A percentile compares a stretch with the other conserved stretches of the same genome.
These are phyloP conservation scores for Alternaria sp. DNA, from an alignment of 2,329 filamentous ascomycete species.

Conservation along the genomic window DNA sequence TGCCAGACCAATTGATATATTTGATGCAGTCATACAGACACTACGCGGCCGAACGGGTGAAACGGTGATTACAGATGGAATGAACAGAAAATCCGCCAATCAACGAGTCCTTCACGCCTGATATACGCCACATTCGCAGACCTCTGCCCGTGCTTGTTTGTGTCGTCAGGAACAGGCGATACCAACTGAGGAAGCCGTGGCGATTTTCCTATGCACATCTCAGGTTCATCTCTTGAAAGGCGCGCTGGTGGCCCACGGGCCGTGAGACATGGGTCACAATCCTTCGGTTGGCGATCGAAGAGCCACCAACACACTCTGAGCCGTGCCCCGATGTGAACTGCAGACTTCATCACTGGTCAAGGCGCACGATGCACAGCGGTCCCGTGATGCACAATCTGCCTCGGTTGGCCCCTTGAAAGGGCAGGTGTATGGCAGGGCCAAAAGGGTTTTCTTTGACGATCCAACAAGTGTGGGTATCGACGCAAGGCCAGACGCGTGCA, in stretches of 20 bases:
- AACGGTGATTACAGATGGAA: neutral
- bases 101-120: neutral
- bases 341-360: conserved; percentile 16
- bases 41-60: neutral
- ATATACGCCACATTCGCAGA: neutral
- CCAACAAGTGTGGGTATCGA: neutral
- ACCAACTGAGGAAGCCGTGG: neutral
- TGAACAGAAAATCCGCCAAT: neutral
- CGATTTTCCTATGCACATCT: conserved; percentile 4
- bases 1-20: neutral
- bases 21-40: neutral
- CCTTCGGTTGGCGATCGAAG: conserved; percentile 25
- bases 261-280: conserved; percentile 22
- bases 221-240: conserved; percentile 1
- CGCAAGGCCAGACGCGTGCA: conserved; percentile 1
- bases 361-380: conserved; percentile 9
- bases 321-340: conserved; percentile 18
- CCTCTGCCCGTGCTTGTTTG: neutral
- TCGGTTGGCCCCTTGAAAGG: conserved; percentile 18
- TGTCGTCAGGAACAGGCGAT: neutral
- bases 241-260: conserved; percentile 22
- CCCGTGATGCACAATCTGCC: conserved; percentile 14
- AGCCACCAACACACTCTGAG: conserved; percentile 23
- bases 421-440: conserved; percentile 10
- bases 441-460: conserved; percentile 3